Evolutionary conservation across 352 stramenopile genomes (phyloP).

Genomic region (Pythium dissimile): DNA sequence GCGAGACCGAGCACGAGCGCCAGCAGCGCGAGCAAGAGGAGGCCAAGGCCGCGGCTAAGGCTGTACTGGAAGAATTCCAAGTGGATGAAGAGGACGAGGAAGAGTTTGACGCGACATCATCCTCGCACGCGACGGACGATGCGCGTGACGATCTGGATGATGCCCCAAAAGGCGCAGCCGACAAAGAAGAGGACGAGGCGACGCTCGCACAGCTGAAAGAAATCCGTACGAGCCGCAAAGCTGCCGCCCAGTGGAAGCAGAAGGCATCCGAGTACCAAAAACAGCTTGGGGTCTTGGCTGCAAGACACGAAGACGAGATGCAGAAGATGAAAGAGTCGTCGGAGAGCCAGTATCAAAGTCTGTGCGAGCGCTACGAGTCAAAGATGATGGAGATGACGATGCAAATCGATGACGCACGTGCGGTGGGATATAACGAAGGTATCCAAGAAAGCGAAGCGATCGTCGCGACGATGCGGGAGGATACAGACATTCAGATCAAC

Average conservation of each 20-base stretch:
- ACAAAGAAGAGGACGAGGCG: constrained; percentile 35
- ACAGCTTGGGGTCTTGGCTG: constrained; percentile 38
- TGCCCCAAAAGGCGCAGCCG: constrained; percentile 21
- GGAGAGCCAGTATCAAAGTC: constrained; percentile 52
- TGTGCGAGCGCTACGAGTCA: constrained; percentile 69
- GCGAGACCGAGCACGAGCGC: constrained; percentile 32
- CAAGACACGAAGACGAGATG: constrained; percentile 46
- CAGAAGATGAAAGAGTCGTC: constrained; percentile 39
- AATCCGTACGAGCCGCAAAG: constrained; percentile 36
- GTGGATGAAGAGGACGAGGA: constrained; percentile 38
- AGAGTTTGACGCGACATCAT: constrained; percentile 27
- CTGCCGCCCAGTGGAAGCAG: constrained; percentile 61
- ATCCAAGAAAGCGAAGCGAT: constrained; percentile 75
- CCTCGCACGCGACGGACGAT: constrained; percentile 2
- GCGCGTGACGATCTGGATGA: constrained; percentile 21
- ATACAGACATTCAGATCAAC: constrained; percentile 37
- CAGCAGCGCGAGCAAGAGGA: constrained; percentile 34
- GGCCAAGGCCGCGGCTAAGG: constrained; percentile 15
- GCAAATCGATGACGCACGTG: constrained; percentile 72
- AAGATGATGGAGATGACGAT: constrained; percentile 70
- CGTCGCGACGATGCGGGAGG: constrained; percentile 50
- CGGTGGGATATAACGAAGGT: constrained; percentile 65
- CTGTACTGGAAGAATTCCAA: constrained; percentile 28
- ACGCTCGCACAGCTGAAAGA: constrained; percentile 34
- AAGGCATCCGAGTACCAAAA: constrained; percentile 65